Percentiles rank a stretch among this genome's conserved stretches.
Evolutionary conservation across 116 monocot species (phyloP).

Genomic region (Iris pallida): DNA sequence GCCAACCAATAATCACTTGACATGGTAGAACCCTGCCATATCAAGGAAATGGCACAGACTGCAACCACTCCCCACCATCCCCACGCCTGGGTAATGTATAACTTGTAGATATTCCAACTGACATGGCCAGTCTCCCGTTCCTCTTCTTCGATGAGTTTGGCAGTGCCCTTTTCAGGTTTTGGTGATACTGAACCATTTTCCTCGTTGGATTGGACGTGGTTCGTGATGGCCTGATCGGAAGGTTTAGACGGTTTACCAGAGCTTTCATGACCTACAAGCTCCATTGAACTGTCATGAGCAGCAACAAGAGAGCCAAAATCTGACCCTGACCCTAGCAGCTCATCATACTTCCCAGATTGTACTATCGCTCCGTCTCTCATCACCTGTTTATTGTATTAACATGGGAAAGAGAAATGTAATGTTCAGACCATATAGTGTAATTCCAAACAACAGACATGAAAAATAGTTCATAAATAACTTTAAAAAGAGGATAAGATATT

Average conservation of each 20-base stretch:
- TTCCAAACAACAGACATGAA: neutral
- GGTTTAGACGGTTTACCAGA: conserved; percentile 9
- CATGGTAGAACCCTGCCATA: conserved; percentile 61
- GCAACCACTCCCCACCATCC: conserved; percentile 77
- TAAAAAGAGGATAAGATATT: too few species aligned
- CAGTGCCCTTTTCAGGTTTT: conserved; percentile 36
- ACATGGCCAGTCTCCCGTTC: conserved; percentile 62
- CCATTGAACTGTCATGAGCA: conserved; percentile 84
- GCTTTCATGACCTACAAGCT: conserved; percentile 46
- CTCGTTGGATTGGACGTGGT: conserved; percentile 15
- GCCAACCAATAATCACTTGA: conserved; percentile 94
- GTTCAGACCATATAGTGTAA: too few species aligned
- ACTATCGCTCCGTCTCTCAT: conserved; percentile 70
- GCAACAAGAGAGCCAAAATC: conserved; percentile 69
- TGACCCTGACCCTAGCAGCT: conserved; percentile 38
- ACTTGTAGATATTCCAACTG: conserved; percentile 64
- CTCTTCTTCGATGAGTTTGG: conserved; percentile 76
- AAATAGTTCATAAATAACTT: too few species aligned
- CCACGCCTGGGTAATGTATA: conserved; percentile 84
- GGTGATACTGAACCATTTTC: conserved; percentile 23
- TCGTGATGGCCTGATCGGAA: conserved; percentile 15
- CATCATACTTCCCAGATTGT: conserved; percentile 71
- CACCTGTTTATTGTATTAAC: conserved; percentile 34
- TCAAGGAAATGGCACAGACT: conserved; percentile 26
- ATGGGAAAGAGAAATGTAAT: too few species aligned